phyloP scores from a whole-genome alignment of 2,329 filamentous ascomycete genomes.

The Monosporascus sp. region DNA sequence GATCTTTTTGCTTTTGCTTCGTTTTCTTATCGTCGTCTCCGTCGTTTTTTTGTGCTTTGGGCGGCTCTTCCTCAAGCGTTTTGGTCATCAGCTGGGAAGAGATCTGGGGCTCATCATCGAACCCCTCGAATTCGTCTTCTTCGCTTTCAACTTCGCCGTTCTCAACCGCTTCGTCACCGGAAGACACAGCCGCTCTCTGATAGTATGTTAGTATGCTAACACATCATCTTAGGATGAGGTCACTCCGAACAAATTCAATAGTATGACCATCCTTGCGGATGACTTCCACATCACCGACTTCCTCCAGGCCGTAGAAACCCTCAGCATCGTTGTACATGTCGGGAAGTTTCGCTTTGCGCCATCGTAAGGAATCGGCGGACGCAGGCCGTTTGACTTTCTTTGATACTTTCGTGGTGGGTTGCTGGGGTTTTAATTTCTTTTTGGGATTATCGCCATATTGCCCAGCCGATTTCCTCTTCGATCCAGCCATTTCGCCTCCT shows the following conservation, averaged over 20 bases:
- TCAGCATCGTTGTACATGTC: slow-evolving; percentile 84
- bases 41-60: slow-evolving; percentile 5
- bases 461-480: slow-evolving; percentile 16
- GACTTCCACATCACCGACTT: slow-evolving; percentile 88
- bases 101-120: slow-evolving; percentile 44
- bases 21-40: slow-evolving; percentile 12
- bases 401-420: slow-evolving; percentile 7
- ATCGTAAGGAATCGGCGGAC: slow-evolving; percentile 45
- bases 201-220: slow-evolving; percentile 9
- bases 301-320: slow-evolving; percentile 87
- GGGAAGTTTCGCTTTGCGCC: slow-evolving; percentile 60
- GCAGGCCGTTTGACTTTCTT: slow-evolving; percentile 37
- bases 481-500: slow-evolving; percentile 14
- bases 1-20: slow-evolving; percentile 18
- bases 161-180: slow-evolving; percentile 10
- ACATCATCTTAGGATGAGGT: neutral
- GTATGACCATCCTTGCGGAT: slow-evolving; percentile 55
- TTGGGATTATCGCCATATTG: slow-evolving; percentile 12
- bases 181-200: slow-evolving; percentile 18
- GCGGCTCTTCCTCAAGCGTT: slow-evolving; percentile 6
- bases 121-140: slow-evolving; percentile 58
- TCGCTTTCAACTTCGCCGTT: slow-evolving; percentile 13
- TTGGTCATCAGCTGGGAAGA: slow-evolving; percentile 13
- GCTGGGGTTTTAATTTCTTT: slow-evolving; percentile 16
- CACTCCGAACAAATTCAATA: slow-evolving; percentile 48